These are phyloP conservation scores for Flaveria trinervia DNA, from an alignment of 129 eudicot species.

Conservation along the genomic window DNA sequence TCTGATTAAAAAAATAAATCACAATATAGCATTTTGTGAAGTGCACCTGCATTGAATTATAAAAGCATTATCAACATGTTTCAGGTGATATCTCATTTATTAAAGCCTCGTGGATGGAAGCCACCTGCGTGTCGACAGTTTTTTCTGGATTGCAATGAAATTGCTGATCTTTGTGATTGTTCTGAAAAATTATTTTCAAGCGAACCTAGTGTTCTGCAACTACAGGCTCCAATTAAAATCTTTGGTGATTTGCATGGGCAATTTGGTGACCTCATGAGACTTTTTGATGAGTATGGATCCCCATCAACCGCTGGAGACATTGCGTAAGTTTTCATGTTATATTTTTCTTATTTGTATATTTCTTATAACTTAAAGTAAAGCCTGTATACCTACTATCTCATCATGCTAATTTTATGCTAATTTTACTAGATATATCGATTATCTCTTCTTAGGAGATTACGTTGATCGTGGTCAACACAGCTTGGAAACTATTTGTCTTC, in stretches of 20 bases:
- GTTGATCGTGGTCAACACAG: constrained; percentile 98
- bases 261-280: constrained; percentile 98
- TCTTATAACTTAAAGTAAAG: constrained; percentile 1
- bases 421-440: constrained; percentile 77
- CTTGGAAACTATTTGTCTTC: constrained; percentile 79
- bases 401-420: constrained; percentile 34
- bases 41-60: neutral
- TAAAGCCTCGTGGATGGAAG: constrained; percentile 99
- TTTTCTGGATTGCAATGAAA: constrained; percentile 89
- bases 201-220: constrained; percentile 90
- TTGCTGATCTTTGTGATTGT: constrained; percentile 94
- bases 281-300: constrained; percentile 96
- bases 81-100: constrained; percentile 79
- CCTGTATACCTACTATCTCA: neutral
- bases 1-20: neutral
- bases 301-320: constrained; percentile 99
- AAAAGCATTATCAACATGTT: neutral
- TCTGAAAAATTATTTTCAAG: constrained; percentile 86
- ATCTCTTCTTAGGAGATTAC: constrained; percentile 92
- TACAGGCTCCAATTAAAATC: constrained; percentile 90
- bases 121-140: constrained; percentile 93
- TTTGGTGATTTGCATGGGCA: constrained; percentile 99
- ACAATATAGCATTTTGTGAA: too few relatives aligned
- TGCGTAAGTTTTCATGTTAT: constrained; percentile 58
- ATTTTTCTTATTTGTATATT: neutral